Conservation (phyloP, 495 filamentous ascomycete species). For the Penicillium argentinense region DNA sequence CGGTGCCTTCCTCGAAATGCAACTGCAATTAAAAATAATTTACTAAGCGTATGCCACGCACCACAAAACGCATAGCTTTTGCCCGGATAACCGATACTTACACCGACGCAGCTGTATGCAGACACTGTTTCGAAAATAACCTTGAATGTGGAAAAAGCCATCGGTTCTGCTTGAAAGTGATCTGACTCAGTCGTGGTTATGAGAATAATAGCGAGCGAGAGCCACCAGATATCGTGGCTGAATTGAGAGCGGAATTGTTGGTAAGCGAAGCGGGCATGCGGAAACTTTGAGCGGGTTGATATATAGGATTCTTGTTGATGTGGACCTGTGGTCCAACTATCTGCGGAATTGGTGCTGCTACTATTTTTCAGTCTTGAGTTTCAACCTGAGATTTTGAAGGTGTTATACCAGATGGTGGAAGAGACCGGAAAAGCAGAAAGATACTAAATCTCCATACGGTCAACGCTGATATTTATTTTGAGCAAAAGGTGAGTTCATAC, state of each 20-base stretch:
- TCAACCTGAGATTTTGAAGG: conserved; percentile 21
- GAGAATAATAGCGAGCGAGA: conserved; percentile 67
- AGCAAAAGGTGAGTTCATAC: conserved; percentile 15
- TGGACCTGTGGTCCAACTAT: neutral
- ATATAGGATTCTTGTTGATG: conserved; percentile 39
- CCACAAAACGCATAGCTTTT: conserved; percentile 70
- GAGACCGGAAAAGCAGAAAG: conserved; percentile 57
- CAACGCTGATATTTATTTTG: conserved; percentile 11
- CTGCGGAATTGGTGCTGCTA: conserved; percentile 8
- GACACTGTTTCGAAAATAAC: conserved; percentile 81
- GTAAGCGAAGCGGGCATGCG: conserved; percentile 50
- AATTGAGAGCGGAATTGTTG: conserved; percentile 72
- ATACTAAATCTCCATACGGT: conserved; percentile 43
- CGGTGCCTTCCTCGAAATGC: conserved; percentile 77
- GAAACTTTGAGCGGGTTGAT: conserved; percentile 12
- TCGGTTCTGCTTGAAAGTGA: conserved; percentile 63
- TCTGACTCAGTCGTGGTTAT: conserved; percentile 71
- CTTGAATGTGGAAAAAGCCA: conserved; percentile 78
- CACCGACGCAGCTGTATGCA: conserved; percentile 85
- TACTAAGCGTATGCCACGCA: conserved; percentile 66
- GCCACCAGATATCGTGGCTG: conserved; percentile 83
- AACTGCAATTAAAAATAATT: conserved; percentile 71
- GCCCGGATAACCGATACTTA: conserved; percentile 67
- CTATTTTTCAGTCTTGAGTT: conserved; percentile 7
- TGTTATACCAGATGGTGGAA: conserved; percentile 48